Base-by-base conservation (phyloP, 805 yeast genomes). In the Blastobotrys attinorum region DNA sequence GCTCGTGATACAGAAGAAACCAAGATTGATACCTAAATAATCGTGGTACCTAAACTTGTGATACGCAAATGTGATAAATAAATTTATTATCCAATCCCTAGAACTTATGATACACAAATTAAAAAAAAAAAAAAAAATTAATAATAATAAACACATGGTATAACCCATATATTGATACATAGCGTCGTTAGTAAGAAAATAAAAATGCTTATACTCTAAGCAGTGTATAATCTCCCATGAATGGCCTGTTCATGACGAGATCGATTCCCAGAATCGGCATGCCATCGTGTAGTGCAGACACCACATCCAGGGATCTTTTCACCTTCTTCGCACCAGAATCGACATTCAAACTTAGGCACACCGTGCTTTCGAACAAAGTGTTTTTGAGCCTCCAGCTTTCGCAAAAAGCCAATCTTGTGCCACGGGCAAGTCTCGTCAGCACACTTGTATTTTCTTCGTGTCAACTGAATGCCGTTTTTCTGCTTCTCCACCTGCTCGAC, bases 181-280 rank as follows among this genome's bases (percentile, higher is more conserved):
- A n/a, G n/a, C n/a, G n/a, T n/a, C n/a, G n/a, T n/a, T n/a, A n/a
- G n/a, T n/a, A n/a, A n/a, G n/a, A n/a, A n/a, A n/a, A n/a, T n/a
- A n/a, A n/a, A n/a, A n/a, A n/a, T n/a, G n/a, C n/a, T n/a, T n/a
- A n/a, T n/a, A n/a, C n/a, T n/a, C n/a, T n/a, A n/a, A n/a, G n/a
- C n/a, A n/a, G n/a, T n/a, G n/a, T n/a, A n/a, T n/a, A n/a, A n/a
- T n/a, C n/a, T n/a, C 3, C 56, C 57, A 22, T 56, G 59, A 4
- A 56, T 56, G 29, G 48, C 55, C 22, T 51, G 47, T 37, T 56
- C 59, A 37, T 56, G 59, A 7, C 59, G 36, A 3, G 53, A 46
- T 4, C 59, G 42, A 37, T 56, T 56, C 5, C 59, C 59, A 13
- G 58, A 47, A 35, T 56, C 59, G 10, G 58, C 59, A 32, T 56